These are phyloP conservation scores for Phycomyces blakesleeanus DNA, from an alignment of 192 early-diverging fungal genomes.

Conservation along the genomic window DNA sequence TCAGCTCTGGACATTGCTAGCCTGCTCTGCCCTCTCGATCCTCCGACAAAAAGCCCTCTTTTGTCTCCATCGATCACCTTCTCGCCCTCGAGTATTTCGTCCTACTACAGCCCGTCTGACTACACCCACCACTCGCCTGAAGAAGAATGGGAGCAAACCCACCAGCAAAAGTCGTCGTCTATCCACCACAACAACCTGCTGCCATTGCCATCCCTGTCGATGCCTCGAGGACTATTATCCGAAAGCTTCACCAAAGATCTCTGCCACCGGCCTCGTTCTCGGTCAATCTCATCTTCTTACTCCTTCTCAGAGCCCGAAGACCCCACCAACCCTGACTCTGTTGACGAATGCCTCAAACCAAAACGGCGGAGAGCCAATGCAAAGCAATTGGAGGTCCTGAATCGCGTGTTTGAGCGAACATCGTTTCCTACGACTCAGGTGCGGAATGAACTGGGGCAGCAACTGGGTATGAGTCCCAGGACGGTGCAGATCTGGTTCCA, in stretches of 20 bases:
- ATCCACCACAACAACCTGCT: no score
- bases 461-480: slow-evolving; percentile 67
- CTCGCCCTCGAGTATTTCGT: no score
- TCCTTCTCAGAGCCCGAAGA: not conserved
- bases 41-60: no score
- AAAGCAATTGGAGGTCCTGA: slow-evolving; percentile 65
- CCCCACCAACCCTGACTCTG: not conserved
- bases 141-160: no score
- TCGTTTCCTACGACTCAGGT: slow-evolving; percentile 68
- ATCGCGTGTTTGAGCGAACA: slow-evolving; percentile 63
- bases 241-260: not conserved
- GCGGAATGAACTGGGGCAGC: slow-evolving; percentile 55
- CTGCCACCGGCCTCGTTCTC: not conserved
- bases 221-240: no score
- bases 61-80: no score
- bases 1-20: slow-evolving; percentile 4
- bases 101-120: no score
- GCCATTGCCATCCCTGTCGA: no score
- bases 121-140: no score
- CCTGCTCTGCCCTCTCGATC: not conserved
- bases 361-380: slow-evolving; percentile 48
- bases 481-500: slow-evolving; percentile 82
- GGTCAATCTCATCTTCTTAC: not conserved
- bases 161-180: no score
- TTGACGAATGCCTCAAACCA: slow-evolving; percentile 4